Conservation (phyloP, 495 filamentous ascomycete genomes). For the Aspergillus campestris region DNA sequence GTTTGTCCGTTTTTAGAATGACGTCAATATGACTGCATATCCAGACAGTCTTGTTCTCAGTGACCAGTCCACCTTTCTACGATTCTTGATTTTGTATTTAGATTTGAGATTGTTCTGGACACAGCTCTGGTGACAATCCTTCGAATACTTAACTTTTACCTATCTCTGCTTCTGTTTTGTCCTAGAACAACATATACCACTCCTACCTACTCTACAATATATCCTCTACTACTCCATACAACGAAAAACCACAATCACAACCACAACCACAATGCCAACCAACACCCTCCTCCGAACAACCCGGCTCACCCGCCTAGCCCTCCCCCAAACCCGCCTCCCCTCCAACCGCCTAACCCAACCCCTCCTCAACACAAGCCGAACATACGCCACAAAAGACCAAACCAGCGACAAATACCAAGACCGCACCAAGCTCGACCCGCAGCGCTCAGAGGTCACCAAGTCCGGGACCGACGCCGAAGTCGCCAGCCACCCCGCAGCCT, state of each 20-base stretch:
- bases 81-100: no score
- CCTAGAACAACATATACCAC: no score
- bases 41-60: no score
- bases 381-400: slow-evolving; percentile 10
- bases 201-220: no score
- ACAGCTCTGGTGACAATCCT: no score
- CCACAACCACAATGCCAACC: no score
- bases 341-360: not conserved
- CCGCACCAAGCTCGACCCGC: slow-evolving; percentile 45
- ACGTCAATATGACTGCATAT: no score
- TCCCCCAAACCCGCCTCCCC: not conserved
- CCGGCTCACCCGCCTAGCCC: not conserved
- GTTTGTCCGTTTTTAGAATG: no score
- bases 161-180: no score
- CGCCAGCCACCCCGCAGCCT: slow-evolving; percentile 43
- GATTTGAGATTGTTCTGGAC: no score
- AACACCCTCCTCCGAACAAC: not conserved
- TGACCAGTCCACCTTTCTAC: no score
- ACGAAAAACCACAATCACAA: not conserved
- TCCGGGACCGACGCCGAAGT: slow-evolving; percentile 49
- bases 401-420: slow-evolving; percentile 37
- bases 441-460: slow-evolving; percentile 49
- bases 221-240: not conserved
- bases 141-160: no score
- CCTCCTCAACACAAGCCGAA: not conserved